These are phyloP conservation scores for Tylopilus felleus DNA, from an alignment of 768 basidiomycete genomes.

Conservation along the genomic window DNA sequence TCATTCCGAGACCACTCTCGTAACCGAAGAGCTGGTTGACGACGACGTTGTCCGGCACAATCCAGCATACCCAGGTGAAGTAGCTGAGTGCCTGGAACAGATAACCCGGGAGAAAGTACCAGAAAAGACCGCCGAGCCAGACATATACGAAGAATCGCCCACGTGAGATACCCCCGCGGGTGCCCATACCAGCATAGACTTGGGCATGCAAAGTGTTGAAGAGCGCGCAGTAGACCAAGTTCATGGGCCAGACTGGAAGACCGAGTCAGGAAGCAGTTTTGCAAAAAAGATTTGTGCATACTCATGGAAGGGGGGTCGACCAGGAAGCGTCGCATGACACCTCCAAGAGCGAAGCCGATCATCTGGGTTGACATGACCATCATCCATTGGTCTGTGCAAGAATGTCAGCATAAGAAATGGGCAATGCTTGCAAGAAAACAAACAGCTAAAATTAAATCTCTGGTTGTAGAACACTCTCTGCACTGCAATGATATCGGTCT, in stretches of 20 bases:
- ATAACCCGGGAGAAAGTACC: slow-evolving; percentile 72
- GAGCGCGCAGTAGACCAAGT: slow-evolving; percentile 66
- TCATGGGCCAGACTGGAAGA: slow-evolving; percentile 65
- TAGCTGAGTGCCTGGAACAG: slow-evolving; percentile 64
- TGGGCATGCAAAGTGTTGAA: slow-evolving; percentile 76
- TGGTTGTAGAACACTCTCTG: slow-evolving; percentile 68
- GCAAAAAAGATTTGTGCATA: slow-evolving; percentile 23
- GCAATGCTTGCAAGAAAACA: slow-evolving; percentile 6
- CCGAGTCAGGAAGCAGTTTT: slow-evolving; percentile 14
- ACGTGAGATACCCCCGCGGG: slow-evolving; percentile 45
- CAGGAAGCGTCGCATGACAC: slow-evolving; percentile 57
- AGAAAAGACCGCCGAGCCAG: slow-evolving; percentile 37
- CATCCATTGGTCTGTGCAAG: slow-evolving; percentile 49
- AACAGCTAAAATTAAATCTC: slow-evolving; percentile 48
- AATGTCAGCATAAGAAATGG: background rate
- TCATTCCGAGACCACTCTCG: slow-evolving; percentile 56
- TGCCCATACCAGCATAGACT: slow-evolving; percentile 41
- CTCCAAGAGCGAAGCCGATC: slow-evolving; percentile 61
- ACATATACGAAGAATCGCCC: slow-evolving; percentile 50
- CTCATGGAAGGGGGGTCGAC: slow-evolving; percentile 67
- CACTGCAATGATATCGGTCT: slow-evolving; percentile 71
- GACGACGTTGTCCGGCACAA: slow-evolving; percentile 62
- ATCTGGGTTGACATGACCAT: slow-evolving; percentile 71
- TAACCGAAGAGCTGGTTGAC: slow-evolving; percentile 80
- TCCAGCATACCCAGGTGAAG: slow-evolving; percentile 65